These are phyloP conservation scores for Aureobasidium mangrovei DNA, from an alignment of 2,329 filamentous ascomycete species.

Conservation along the genomic window DNA sequence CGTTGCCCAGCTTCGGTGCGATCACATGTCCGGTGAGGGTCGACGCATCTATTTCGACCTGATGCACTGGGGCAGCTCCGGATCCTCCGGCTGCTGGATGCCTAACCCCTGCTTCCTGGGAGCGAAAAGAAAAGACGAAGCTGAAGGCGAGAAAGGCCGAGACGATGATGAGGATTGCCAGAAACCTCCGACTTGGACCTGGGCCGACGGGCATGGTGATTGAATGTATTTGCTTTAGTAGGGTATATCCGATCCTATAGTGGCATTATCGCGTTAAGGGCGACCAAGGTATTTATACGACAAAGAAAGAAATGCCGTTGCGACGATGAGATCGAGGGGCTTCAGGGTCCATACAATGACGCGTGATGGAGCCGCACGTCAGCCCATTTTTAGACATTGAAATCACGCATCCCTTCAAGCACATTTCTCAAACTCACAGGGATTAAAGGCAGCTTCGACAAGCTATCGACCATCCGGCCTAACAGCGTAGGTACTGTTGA, in stretches of 20 bases:
- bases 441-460: too few species aligned
- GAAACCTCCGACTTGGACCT: conserved; percentile 28
- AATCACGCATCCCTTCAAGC: neutral
- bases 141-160: conserved; percentile 50
- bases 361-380: neutral
- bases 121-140: conserved; percentile 50
- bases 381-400: neutral
- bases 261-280: neutral
- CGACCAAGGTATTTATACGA: neutral
- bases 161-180: conserved; percentile 43
- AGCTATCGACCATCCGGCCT: too few species aligned
- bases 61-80: conserved; percentile 16
- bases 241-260: neutral
- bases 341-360: neutral
- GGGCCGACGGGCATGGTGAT: conserved; percentile 17
- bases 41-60: conserved; percentile 21
- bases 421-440: neutral
- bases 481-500: too few species aligned
- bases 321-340: conserved; percentile 8
- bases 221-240: neutral
- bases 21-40: conserved; percentile 59
- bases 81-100: conserved; percentile 16
- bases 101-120: conserved; percentile 23
- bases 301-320: conserved; percentile 5
- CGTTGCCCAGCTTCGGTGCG: conserved; percentile 74